These are phyloP conservation scores for Exserohilum turcica DNA, from an alignment of 2,329 filamentous ascomycete genomes.

Conservation along the genomic window DNA sequence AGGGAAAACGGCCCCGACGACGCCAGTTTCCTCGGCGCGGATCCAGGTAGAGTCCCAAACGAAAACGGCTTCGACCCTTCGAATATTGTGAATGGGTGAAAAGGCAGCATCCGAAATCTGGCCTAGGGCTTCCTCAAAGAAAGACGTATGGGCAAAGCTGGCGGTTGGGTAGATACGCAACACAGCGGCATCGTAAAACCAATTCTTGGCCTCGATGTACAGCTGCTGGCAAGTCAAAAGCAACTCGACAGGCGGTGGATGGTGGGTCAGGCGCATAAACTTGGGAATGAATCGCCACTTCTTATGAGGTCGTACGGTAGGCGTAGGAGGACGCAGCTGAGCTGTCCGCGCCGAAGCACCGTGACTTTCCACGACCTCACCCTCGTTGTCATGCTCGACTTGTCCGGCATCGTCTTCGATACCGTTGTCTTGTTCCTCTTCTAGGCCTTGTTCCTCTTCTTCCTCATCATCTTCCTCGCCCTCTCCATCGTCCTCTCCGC, in stretches of 20 bases:
- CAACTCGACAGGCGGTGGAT: constrained; percentile 38
- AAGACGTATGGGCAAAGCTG: constrained; percentile 41
- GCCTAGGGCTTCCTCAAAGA: constrained; percentile 38
- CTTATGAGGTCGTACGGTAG: constrained; percentile 18
- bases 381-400: background rate
- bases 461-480: constrained; percentile 11
- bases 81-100: constrained; percentile 44
- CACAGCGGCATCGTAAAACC: constrained; percentile 42
- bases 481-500: constrained; percentile 8
- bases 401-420: background rate
- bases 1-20: constrained; percentile 32
- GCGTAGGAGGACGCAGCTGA: constrained; percentile 11
- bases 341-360: constrained; percentile 3
- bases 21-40: constrained; percentile 22
- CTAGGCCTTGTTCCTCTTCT: background rate
- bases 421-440: background rate
- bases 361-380: constrained; percentile 2
- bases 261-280: constrained; percentile 40
- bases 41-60: constrained; percentile 45
- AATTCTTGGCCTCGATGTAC: constrained; percentile 36
- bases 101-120: constrained; percentile 38
- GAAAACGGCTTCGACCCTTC: constrained; percentile 38
- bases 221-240: constrained; percentile 38
- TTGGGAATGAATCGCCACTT: constrained; percentile 45
- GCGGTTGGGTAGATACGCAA: constrained; percentile 40